Evolutionary conservation across 2,329 filamentous ascomycete species (phyloP), one percentile per base, ranked within the genome.

Genomic region (Xylariales sp.): DNA sequence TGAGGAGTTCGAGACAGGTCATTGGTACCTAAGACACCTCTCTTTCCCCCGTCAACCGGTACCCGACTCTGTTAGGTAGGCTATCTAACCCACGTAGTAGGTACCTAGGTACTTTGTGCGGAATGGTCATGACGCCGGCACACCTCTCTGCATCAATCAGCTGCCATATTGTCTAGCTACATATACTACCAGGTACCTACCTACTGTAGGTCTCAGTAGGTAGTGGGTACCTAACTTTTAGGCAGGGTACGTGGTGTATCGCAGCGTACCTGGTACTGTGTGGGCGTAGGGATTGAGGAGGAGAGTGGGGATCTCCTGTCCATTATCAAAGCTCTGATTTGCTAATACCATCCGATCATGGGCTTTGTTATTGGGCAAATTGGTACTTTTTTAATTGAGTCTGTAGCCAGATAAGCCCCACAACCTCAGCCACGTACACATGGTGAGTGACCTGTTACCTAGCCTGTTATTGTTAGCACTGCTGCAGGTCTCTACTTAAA

Each of bases 121-220:
- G 34, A 23, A 10, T 41, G 14, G 57, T 57, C 18, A 45, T 53
- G 53, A 66, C 53, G 63, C 56, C 56, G 57, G 63, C 34, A 60
- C 18, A 60, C 18, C 52, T 65, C 32, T 57, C 45, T 64, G 64
- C 60, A 67, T 69, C 59, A 58, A 23, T 50, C 62, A 68, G 64
- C 64, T 69, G 64, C 53, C 43, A 48, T 32, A 61, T 60, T 48
- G 34, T n/a, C 10, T 39, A 39, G 32, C 32, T 34, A 34, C 32
- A 34, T 34, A 34, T 8, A 34, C 32, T 23, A 23, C 23, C 23
- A 23, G 34, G 9, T 5, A 36, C 34, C 34, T 36, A 36, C 34
- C 9, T 36, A 36, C 6, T 36, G 34, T 39, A 41, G 39, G 10
- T 8, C 32, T 34, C 5, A 8, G 32, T 34, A 34, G 32, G 32